phyloP scores from a whole-genome alignment of 805 yeast genomes.

The Schwanniomyces polymorphus region DNA sequence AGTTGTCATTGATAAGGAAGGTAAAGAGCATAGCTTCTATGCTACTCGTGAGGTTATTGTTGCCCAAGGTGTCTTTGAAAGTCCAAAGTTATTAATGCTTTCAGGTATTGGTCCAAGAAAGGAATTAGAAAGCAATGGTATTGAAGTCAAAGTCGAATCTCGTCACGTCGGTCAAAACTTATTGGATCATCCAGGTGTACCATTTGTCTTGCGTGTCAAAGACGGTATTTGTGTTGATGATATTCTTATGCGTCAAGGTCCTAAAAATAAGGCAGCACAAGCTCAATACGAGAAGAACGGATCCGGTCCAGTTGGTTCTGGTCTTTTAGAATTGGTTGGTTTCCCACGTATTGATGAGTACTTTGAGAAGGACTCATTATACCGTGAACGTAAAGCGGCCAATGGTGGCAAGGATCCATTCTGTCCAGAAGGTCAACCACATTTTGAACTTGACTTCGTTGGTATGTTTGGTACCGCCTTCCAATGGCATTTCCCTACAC shows the following conservation, averaged over 20 bases:
- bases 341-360: slow-evolving; percentile 22
- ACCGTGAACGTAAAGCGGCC: slow-evolving; percentile 15
- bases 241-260: slow-evolving; percentile 15
- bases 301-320: slow-evolving; percentile 19
- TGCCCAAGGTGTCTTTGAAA: too few relatives aligned
- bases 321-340: slow-evolving; percentile 18
- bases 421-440: slow-evolving; percentile 25
- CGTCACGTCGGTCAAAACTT: slow-evolving; percentile 30
- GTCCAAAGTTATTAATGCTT: too few relatives aligned
- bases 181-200: slow-evolving; percentile 29
- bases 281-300: slow-evolving; percentile 10
- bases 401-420: slow-evolving; percentile 25
- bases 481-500: slow-evolving; percentile 25
- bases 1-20: too few relatives aligned
- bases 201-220: slow-evolving; percentile 19
- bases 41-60: too few relatives aligned
- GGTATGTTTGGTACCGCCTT: slow-evolving; percentile 22
- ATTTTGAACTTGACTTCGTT: slow-evolving; percentile 23
- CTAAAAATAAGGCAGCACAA: slow-evolving; percentile 11
- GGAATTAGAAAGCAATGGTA: too few relatives aligned
- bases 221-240: slow-evolving; percentile 20
- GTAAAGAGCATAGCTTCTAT: too few relatives aligned
- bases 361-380: slow-evolving; percentile 17
- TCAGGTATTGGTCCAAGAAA: too few relatives aligned
- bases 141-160: slow-evolving; percentile 21